Evolutionary conservation across 2,329 filamentous ascomycete species (phyloP).

Genomic region (Madurella fahalii): DNA sequence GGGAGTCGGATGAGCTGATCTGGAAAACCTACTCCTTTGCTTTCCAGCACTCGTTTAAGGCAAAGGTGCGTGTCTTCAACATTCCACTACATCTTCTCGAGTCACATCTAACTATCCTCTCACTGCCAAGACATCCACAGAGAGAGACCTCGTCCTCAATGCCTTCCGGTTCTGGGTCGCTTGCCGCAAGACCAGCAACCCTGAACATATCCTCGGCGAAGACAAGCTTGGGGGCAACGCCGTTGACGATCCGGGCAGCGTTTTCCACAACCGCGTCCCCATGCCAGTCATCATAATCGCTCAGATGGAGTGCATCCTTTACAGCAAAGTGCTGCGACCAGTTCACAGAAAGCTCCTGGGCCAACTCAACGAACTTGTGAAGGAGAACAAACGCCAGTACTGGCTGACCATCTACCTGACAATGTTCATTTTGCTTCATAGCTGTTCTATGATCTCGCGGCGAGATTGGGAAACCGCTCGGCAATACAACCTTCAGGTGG

Average conservation of each 20-base stretch:
- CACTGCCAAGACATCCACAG: constrained; percentile 6
- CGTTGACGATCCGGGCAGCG: constrained; percentile 13
- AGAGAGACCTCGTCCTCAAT: constrained; percentile 19
- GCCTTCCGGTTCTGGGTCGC: constrained; percentile 24
- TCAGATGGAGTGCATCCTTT: constrained; percentile 27
- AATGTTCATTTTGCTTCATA: constrained; percentile 27
- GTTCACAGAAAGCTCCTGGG: constrained; percentile 22
- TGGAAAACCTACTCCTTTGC: constrained; percentile 20
- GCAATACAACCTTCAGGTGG: constrained; percentile 13
- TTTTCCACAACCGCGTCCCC: constrained; percentile 17
- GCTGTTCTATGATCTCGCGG: constrained; percentile 24
- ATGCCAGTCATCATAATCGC: constrained; percentile 26
- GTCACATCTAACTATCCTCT: not conserved
- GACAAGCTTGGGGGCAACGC: constrained; percentile 21
- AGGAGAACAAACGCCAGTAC: constrained; percentile 22
- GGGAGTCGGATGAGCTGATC: constrained; percentile 14
- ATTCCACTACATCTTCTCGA: not conserved
- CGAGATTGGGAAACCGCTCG: constrained; percentile 21
- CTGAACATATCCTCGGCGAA: constrained; percentile 20
- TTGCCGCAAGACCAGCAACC: constrained; percentile 22
- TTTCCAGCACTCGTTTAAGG: constrained; percentile 16
- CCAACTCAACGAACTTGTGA: constrained; percentile 22
- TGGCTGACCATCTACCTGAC: constrained; percentile 26
- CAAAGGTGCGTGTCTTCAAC: constrained; percentile 8
- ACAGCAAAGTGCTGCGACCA: constrained; percentile 22